A percentile compares a stretch with the other conserved stretches of the same genome.
These are phyloP conservation scores for Mycosphaerella arachidis DNA, from an alignment of 2,329 filamentous ascomycete genomes.

Conservation along the genomic window DNA sequence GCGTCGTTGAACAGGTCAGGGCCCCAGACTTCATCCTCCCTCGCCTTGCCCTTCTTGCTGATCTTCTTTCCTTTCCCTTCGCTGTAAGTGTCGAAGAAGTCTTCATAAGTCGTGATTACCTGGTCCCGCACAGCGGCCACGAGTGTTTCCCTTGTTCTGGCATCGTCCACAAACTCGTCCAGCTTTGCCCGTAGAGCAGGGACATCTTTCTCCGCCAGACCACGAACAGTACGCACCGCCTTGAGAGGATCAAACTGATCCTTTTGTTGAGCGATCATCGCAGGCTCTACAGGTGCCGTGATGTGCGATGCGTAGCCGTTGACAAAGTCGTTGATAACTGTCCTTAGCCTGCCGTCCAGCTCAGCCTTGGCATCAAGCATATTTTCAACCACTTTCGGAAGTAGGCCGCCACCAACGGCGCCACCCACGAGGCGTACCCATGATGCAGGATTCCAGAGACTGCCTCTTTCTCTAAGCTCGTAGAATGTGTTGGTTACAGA, in stretches of 20 bases:
- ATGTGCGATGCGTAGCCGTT: slow-evolving; percentile 54
- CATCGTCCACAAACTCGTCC: slow-evolving; percentile 60
- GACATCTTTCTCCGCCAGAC: slow-evolving; percentile 55
- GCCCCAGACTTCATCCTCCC: slow-evolving; percentile 61
- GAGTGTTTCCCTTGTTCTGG: slow-evolving; percentile 61
- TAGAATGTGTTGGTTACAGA: slow-evolving; percentile 62
- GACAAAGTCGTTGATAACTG: slow-evolving; percentile 64
- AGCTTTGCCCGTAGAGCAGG: slow-evolving; percentile 53
- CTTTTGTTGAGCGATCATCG: slow-evolving; percentile 18
- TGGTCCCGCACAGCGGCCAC: slow-evolving; percentile 62
- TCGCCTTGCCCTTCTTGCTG: slow-evolving; percentile 54
- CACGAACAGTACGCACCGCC: slow-evolving; percentile 44
- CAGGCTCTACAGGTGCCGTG: slow-evolving; percentile 42
- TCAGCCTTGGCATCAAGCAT: slow-evolving; percentile 69
- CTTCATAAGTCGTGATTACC: slow-evolving; percentile 59
- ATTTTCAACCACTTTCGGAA: slow-evolving; percentile 64
- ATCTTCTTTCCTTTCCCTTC: slow-evolving; percentile 34
- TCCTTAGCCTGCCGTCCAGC: slow-evolving; percentile 58
- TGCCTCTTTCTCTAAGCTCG: slow-evolving; percentile 61
- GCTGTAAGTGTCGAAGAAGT: slow-evolving; percentile 55
- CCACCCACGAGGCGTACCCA: slow-evolving; percentile 55
- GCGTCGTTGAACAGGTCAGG: slow-evolving; percentile 61
- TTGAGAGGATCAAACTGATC: slow-evolving; percentile 29
- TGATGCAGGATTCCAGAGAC: slow-evolving; percentile 61
- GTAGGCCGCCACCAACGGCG: slow-evolving; percentile 42